Conservation (phyloP, 345 rosid genomes). For the Pugionium dolabratum region DNA sequence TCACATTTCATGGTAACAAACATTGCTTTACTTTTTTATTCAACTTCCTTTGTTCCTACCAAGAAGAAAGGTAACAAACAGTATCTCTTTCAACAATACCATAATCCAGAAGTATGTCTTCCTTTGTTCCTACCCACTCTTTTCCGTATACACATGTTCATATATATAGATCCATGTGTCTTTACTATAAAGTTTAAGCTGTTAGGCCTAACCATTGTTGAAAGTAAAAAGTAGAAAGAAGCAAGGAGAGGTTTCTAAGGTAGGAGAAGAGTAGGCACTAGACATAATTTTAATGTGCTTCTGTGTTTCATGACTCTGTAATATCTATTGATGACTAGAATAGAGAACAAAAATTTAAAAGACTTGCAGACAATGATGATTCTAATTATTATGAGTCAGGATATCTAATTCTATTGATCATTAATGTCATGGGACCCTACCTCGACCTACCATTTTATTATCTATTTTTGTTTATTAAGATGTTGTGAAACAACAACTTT, state of each 20-base stretch:
- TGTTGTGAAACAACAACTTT: conserved; percentile 4
- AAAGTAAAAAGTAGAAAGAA: conserved; percentile 31
- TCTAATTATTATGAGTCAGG: conserved; percentile 24
- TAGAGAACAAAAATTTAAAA: conserved; percentile 14
- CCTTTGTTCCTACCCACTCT: conserved; percentile 31
- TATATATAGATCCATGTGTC: conserved; percentile 30
- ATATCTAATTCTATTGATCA: conserved; percentile 13
- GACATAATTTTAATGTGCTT: conserved; percentile 29
- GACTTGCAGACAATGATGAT: conserved; percentile 29
- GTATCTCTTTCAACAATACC: conserved; percentile 12
- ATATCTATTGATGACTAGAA: conserved; percentile 9
- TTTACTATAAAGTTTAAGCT: conserved; percentile 27
- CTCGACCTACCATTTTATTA: conserved; percentile 30
- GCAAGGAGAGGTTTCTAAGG: conserved; percentile 31
- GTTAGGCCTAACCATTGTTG: conserved; percentile 40
- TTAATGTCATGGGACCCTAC: conserved; percentile 23
- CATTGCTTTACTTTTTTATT: too few species aligned
- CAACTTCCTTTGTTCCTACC: too few species aligned
- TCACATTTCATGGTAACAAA: conserved; percentile 29
- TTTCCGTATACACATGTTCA: conserved; percentile 2
- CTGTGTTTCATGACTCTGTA: conserved; percentile 24
- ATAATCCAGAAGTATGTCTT: conserved; percentile 30
- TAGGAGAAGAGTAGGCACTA: conserved; percentile 29
- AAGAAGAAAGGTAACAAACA: conserved; percentile 15
- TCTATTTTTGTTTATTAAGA: background rate